Conservation (phyloP, 2,329 filamentous ascomycete genomes). For the Tolypocladium ovalisporum region DNA sequence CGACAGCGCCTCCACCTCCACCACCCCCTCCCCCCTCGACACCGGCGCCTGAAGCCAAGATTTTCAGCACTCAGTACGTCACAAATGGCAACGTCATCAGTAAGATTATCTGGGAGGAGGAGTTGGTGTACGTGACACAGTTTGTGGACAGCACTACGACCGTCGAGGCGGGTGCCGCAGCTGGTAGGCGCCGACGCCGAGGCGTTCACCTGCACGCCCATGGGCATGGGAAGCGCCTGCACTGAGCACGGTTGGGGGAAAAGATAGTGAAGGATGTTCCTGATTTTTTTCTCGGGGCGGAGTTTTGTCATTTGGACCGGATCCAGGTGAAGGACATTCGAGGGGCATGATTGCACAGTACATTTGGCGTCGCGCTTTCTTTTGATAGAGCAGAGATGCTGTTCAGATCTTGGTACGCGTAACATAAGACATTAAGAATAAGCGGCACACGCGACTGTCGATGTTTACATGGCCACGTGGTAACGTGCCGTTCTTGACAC, state of each 20-base stretch:
- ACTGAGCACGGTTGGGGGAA: conserved; percentile 4
- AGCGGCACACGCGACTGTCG: not conserved
- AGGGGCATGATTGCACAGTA: conserved; percentile 21
- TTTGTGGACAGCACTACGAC: conserved; percentile 29
- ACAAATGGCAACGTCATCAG: conserved; percentile 39
- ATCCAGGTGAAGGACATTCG: conserved; percentile 18
- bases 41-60: conserved; percentile 16
- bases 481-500: not conserved
- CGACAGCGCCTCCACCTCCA: conserved; percentile 1
- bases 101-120: conserved; percentile 47
- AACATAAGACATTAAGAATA: conserved; percentile 19
- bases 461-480: not conserved
- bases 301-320: conserved; percentile 22
- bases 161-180: conserved; percentile 10
- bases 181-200: conserved; percentile 14
- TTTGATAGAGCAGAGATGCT: conserved; percentile 21
- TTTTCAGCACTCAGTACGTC: conserved; percentile 39
- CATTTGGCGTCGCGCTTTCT: conserved; percentile 22
- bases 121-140: conserved; percentile 41
- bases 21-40: conserved; percentile 6
- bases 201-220: conserved; percentile 28
- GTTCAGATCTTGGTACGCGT: conserved; percentile 14
- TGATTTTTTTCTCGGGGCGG: conserved; percentile 4
- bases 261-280: conserved; percentile 7
- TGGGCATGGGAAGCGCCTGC: conserved; percentile 17